Percentiles rank a stretch among this genome's conserved stretches.
Conservation (phyloP, 805 yeast genomes). For the Candida multigemmis region DNA sequence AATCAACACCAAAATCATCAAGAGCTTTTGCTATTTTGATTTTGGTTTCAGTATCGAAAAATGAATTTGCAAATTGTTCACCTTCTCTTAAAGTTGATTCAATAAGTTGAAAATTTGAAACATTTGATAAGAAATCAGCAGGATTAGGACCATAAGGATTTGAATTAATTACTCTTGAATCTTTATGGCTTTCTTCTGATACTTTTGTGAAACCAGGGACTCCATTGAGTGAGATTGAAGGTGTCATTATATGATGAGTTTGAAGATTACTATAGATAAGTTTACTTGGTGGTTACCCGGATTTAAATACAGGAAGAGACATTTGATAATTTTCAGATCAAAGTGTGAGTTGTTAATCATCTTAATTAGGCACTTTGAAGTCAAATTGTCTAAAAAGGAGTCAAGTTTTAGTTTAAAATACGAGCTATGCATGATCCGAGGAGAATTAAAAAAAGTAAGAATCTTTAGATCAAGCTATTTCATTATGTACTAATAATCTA, state of each 20-base stretch:
- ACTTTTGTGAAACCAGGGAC: constrained; percentile 28
- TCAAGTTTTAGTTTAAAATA: too few species aligned
- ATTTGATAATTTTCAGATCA: background rate
- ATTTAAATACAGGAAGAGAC: background rate
- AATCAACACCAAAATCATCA: constrained; percentile 54
- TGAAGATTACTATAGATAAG: background rate
- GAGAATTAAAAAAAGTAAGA: too few species aligned
- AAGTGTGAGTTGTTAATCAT: too few species aligned
- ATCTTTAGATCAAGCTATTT: too few species aligned
- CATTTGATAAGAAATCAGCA: constrained; percentile 47
- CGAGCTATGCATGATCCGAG: too few species aligned
- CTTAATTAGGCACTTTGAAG: too few species aligned
- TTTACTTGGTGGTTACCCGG: background rate
- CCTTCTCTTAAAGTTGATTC: constrained; percentile 57
- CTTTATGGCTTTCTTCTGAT: constrained; percentile 22
- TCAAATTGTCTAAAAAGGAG: background rate
- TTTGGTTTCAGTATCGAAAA: constrained; percentile 47
- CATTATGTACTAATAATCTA: too few species aligned
- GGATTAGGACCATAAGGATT: constrained; percentile 57
- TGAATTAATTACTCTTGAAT: constrained; percentile 9
- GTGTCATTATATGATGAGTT: background rate
- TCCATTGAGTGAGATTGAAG: constrained; percentile 18
- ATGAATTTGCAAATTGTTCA: constrained; percentile 57
- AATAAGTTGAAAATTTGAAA: constrained; percentile 41
- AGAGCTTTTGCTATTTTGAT: constrained; percentile 51